Percentiles rank a stretch among this genome's conserved stretches.
These are phyloP conservation scores for Plasmodium cynomolgi DNA, from an alignment of 169 alveolate species.

Conservation along the genomic window DNA sequence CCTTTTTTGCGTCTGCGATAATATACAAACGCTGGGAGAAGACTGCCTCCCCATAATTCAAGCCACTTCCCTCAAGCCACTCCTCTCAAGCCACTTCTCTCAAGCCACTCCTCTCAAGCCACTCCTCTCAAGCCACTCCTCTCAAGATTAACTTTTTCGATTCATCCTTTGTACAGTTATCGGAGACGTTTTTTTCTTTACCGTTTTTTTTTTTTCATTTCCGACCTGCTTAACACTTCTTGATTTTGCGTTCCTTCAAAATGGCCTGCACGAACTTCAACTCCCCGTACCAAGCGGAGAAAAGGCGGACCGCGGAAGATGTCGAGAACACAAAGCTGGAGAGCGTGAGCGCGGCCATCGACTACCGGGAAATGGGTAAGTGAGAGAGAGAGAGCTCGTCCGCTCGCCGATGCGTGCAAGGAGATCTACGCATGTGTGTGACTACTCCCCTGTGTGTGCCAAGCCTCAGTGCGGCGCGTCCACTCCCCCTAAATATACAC, in stretches of 20 bases:
- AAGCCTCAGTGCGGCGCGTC: not conserved
- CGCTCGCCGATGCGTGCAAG: not conserved
- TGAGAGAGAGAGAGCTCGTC: not conserved
- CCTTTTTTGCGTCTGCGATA: not conserved
- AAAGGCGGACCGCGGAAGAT: conserved; percentile 74
- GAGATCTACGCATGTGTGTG: not conserved
- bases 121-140: not conserved
- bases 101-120: not conserved
- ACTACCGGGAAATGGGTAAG: conserved; percentile 81
- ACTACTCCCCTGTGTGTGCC: not conserved
- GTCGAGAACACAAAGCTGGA: conserved; percentile 34
- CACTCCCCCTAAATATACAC: not conserved
- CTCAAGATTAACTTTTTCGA: not conserved
- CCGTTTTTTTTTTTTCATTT: conserved; percentile 4
- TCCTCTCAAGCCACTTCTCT: not conserved
- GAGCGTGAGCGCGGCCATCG: conserved; percentile 59
- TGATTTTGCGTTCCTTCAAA: not conserved
- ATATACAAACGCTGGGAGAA: not conserved
- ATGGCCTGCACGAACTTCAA: conserved; percentile 74
- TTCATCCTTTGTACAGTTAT: not conserved
- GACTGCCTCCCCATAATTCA: not conserved
- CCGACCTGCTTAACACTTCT: conserved; percentile 3
- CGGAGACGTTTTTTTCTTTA: not conserved
- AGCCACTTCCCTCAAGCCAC: not conserved
- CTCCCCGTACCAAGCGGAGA: conserved; percentile 81